Base-by-base conservation (phyloP, 148 eudicot genomes). In the Dianthus caryophyllus region DNA sequence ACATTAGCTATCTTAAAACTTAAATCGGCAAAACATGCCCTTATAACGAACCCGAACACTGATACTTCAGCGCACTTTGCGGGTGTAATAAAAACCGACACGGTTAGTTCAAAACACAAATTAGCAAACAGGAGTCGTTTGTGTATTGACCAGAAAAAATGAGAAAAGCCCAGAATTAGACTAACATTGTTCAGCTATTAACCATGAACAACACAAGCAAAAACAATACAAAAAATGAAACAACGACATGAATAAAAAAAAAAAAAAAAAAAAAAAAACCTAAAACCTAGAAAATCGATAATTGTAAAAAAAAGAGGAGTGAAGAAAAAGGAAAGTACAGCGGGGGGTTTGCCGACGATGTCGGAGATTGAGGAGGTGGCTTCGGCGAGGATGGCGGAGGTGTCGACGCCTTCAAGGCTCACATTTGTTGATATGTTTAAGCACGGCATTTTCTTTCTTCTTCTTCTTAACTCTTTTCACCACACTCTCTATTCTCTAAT, bases 391-490 rank as follows among this genome's bases (percentile, higher is more conserved):
- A 93, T 80, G 63, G 87, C 36, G 63, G 96, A 87, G 62, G 96
- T 87, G 73, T 93, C 94, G 10, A 89, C 79, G 39, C 91, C 96
- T 13, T 89, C 95, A 16, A 93, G 70, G 77, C 72, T 85, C 53
- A 87, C 96, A 80, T 93, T 93, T 14, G 96, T 89, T 36, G 90
- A 89, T 11, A 93, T 68, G 80, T 84, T 87, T 39, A 93, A 74
- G 78, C 96, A 93, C 76, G 96, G 96, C 98, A 93, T 79, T 80
- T 59, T 76, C 7, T 7, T 22, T 18, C 29, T 25, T 26, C 47
- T 59, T 38, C 59, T 58, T 57, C 9, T 64, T 43, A 9, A 53
- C 57, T 21, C 15, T 24, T 21, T 8, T 5, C 2, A n/a, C 6
- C 24, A n/a, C 54, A 50, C 22, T n/a, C 54, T 50, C 20, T 1